A percentile compares a stretch with the other conserved stretches of the same genome.
phyloP scores from a whole-genome alignment of 176 grass and related monocot genomes.

The Carex littledalei region DNA sequence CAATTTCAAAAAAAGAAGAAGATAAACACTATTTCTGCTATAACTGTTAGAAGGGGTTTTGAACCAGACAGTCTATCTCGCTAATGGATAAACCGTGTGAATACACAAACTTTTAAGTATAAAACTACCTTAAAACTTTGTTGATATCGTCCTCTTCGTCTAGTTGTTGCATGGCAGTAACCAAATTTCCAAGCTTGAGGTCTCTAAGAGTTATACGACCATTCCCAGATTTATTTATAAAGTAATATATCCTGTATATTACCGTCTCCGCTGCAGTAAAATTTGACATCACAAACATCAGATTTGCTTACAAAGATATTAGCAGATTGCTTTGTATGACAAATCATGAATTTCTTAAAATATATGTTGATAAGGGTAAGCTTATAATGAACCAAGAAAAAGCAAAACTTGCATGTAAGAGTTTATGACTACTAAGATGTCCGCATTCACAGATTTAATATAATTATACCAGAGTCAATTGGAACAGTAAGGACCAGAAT shows the following conservation, averaged over 20 bases:
- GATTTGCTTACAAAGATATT: slow-evolving; percentile 12
- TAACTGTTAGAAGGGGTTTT: not conserved
- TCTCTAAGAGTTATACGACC: slow-evolving; percentile 84
- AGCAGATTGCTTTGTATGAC: not conserved
- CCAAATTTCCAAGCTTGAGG: slow-evolving; percentile 93
- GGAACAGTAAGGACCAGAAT: not conserved
- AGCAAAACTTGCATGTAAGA: not conserved
- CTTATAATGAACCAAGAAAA: slow-evolving; percentile 12
- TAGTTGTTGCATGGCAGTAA: slow-evolving; percentile 92
- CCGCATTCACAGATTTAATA: not conserved
- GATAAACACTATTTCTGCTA: not conserved
- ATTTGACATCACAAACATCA: slow-evolving; percentile 20
- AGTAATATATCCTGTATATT: slow-evolving; percentile 99
- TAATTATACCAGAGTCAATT: not conserved
- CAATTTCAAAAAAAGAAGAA: no score
- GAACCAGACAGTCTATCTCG: not conserved
- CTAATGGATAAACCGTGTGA: not conserved
- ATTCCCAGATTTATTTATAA: slow-evolving; percentile 95
- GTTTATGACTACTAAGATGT: not conserved
- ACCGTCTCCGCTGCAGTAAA: slow-evolving; percentile 87
- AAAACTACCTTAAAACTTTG: slow-evolving; percentile 84
- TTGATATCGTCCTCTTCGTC: slow-evolving; percentile 99
- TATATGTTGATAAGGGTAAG: not conserved
- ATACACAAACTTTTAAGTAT: not conserved
- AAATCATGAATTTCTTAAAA: not conserved